These are phyloP conservation scores for Fremontodendron californicum DNA, from an alignment of 345 rosid genomes.

Conservation along the genomic window DNA sequence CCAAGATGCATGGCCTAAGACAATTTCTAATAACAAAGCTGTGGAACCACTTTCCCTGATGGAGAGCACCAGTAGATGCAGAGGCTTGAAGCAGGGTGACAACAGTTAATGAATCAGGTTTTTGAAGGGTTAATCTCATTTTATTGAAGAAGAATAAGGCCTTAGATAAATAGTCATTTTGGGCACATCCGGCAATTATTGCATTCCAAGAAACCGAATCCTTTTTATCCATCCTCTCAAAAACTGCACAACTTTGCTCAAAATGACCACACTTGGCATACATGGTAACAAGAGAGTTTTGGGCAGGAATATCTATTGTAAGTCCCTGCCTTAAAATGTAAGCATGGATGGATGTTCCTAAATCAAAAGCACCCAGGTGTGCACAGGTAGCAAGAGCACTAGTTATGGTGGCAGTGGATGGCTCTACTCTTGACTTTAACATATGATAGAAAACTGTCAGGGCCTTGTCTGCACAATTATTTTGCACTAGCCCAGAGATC, in stretches of 20 bases:
- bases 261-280: constrained; percentile 57
- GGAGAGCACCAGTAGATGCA: constrained; percentile 49
- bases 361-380: constrained; percentile 44
- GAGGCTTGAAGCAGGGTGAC: constrained; percentile 72
- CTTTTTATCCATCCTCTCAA: constrained; percentile 43
- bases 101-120: constrained; percentile 60
- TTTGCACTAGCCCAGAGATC: constrained; percentile 78
- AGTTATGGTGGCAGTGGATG: constrained; percentile 57
- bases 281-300: constrained; percentile 70
- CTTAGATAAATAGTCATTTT: constrained; percentile 45
- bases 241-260: constrained; percentile 49
- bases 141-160: constrained; percentile 47
- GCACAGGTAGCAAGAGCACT: constrained; percentile 68
- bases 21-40: constrained; percentile 45
- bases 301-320: constrained; percentile 43
- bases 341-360: constrained; percentile 65
- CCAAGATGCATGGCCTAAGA: constrained; percentile 39
- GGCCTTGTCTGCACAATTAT: constrained; percentile 52
- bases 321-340: constrained; percentile 46
- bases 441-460: constrained; percentile 45
- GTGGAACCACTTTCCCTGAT: constrained; percentile 64
- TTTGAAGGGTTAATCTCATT: constrained; percentile 39
- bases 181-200: constrained; percentile 62
- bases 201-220: constrained; percentile 87
- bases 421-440: constrained; percentile 41